Evolutionary conservation across 2,329 filamentous ascomycete species (phyloP), one percentile per base, ranked within the genome.

Genomic region (Pseudogymnoascus verrucosus): DNA sequence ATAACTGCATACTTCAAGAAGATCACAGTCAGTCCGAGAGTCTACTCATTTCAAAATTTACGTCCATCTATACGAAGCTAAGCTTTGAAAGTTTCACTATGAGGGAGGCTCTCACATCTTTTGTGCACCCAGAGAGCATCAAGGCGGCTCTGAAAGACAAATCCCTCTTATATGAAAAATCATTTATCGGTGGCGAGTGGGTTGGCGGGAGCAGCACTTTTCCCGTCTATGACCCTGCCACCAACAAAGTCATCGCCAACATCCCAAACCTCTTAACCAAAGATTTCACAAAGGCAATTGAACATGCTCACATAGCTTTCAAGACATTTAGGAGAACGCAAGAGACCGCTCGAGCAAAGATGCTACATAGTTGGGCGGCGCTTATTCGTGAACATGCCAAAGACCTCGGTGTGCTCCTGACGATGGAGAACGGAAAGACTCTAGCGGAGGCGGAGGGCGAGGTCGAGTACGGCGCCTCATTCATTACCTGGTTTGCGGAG

Each of bases 321-420:
- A 40, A 40, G 4, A 40, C n/a, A 8, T 40, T 19, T 19, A 16
- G n/a, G 7, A 37, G 12, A 3, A 37, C 36, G 12, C 36, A 37
- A 12, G 36, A 37, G 36, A 37, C 36, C 36, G 36, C 36, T 37
- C 36, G 36, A n/a, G 36, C 36, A n/a, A 40, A 40, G 16, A 40
- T 40, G 39, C n/a, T 19, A 6, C 39, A 40, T 40, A 84, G 84
- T 72, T 89, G 87, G 85, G 83, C 89, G 73, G 73, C 79, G 2
- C 77, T 89, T 63, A 88, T 89, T 67, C 79, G 82, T 6, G 83
- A 83, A 62, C 82, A 87, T 67, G 79, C 77, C 65, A 82, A 86
- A 60, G 86, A 89, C 68, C 74, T 89, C 34, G 85, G 85, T 2
- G 80, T 81, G 19, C 84, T 88, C 64, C 76, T 88, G 2, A 85